These are phyloP conservation scores for Aspergillus candidus DNA, from an alignment of 2,329 filamentous ascomycete genomes.

Conservation along the genomic window DNA sequence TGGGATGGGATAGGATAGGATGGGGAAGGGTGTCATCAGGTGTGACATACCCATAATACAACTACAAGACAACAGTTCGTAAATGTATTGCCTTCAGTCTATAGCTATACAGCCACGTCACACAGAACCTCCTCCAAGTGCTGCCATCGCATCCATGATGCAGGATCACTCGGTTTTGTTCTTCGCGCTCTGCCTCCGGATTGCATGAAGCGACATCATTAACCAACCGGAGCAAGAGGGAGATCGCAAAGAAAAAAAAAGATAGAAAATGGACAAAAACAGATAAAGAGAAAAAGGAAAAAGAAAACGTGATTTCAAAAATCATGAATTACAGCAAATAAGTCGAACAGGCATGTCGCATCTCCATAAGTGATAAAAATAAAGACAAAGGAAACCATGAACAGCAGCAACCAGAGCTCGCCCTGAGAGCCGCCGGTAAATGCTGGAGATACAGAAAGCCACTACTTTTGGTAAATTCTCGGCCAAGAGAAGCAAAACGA, in stretches of 20 bases:
- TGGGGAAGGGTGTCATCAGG: too few species aligned
- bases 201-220: slow-evolving; percentile 34
- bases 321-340: slow-evolving; percentile 31
- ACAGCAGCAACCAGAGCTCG: slow-evolving; percentile 13
- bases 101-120: too few species aligned
- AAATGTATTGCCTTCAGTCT: too few species aligned
- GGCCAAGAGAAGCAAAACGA: slow-evolving; percentile 24
- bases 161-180: slow-evolving; percentile 22
- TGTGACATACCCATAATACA: neutral
- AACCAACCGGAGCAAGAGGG: slow-evolving; percentile 34
- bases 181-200: slow-evolving; percentile 26
- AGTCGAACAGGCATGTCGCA: slow-evolving; percentile 33
- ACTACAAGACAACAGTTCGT: slow-evolving; percentile 6
- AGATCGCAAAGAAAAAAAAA: slow-evolving; percentile 28
- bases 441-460: slow-evolving; percentile 35
- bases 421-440: slow-evolving; percentile 17
- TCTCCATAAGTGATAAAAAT: slow-evolving; percentile 32
- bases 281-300: slow-evolving; percentile 23
- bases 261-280: slow-evolving; percentile 28
- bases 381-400: slow-evolving; percentile 36
- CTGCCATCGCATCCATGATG: neutral
- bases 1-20: too few species aligned
- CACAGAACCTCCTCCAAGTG: too few species aligned
- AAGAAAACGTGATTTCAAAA: slow-evolving; percentile 23
- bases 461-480: slow-evolving; percentile 33